Conservation (phyloP, 768 basidiomycete species). For the Leccinum sublutescens region DNA sequence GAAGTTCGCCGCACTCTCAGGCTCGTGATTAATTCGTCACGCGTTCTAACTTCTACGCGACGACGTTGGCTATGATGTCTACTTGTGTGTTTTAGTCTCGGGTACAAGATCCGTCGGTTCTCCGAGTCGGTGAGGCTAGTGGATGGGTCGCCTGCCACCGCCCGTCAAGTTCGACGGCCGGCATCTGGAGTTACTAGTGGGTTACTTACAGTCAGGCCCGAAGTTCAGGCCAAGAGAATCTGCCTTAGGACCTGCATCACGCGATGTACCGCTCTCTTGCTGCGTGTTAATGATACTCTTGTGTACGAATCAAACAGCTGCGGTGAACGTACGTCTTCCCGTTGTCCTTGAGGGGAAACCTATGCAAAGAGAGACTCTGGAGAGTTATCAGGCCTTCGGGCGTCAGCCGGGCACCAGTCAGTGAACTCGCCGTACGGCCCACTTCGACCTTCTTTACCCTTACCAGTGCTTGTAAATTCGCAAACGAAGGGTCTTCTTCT, state of each 20-base stretch:
- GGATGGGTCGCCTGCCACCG: not conserved
- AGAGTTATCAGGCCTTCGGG: too few species aligned
- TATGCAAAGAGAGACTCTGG: too few species aligned
- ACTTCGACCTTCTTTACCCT: not conserved
- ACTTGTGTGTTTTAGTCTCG: not conserved
- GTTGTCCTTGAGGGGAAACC: not conserved
- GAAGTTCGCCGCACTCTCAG: not conserved
- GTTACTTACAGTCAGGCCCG: not conserved
- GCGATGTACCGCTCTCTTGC: constrained; percentile 3
- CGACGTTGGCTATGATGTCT: not conserved
- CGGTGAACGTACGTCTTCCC: too few species aligned
- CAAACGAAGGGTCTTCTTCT: not conserved
- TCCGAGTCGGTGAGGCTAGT: not conserved
- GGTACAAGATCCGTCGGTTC: not conserved
- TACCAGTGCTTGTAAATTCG: not conserved
- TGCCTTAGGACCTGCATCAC: not conserved
- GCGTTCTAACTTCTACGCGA: not conserved
- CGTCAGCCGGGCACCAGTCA: not conserved
- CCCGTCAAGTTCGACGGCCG: not conserved
- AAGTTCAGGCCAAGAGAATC: not conserved
- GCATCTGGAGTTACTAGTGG: not conserved
- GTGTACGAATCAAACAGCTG: not conserved
- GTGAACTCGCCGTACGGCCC: not conserved
- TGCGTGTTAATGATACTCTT: not conserved
- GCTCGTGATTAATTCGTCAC: not conserved